phyloP scores from a whole-genome alignment of 352 stramenopile species.

The Detonula confervacea region DNA sequence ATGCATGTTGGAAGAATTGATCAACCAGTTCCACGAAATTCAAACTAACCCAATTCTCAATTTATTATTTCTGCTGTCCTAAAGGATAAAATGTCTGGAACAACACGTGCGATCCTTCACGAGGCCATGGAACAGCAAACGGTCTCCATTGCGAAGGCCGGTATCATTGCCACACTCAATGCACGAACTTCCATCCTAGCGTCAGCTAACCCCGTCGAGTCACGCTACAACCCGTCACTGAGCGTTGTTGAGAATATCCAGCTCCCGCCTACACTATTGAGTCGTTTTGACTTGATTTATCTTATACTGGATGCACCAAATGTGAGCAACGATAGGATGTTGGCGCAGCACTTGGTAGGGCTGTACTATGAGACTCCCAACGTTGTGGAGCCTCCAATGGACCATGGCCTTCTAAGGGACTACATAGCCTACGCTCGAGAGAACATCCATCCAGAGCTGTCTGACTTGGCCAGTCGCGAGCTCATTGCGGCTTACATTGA shows the following conservation, averaged over 20 bases:
- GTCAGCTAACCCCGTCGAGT: conserved; percentile 98
- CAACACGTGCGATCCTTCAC: conserved; percentile 95
- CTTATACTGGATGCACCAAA: conserved; percentile 98
- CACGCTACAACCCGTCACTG: conserved; percentile 97
- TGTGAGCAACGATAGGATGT: conserved; percentile 91
- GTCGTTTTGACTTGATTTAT: conserved; percentile 99
- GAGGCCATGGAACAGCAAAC: conserved; percentile 96
- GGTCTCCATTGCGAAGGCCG: conserved; percentile 93
- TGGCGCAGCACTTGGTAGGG: conserved; percentile 97
- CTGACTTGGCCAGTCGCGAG: conserved; percentile 89
- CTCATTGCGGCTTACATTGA: conserved; percentile 94
- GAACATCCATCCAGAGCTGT: conserved; percentile 91
- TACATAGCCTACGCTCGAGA: conserved; percentile 97
- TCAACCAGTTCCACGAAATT: no score
- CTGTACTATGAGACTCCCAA: conserved; percentile 93
- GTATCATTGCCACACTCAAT: conserved; percentile 94
- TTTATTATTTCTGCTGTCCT: no score
- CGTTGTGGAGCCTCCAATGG: conserved; percentile 72
- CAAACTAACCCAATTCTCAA: no score
- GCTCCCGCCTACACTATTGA: conserved; percentile 96
- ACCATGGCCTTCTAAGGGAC: conserved; percentile 87
- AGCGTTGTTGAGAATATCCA: conserved; percentile 99
- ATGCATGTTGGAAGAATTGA: no score
- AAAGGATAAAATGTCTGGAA: no score
- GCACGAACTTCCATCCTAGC: conserved; percentile 99